Conservation (phyloP, 257 asterid genomes). For the Euphrasia confusa region DNA sequence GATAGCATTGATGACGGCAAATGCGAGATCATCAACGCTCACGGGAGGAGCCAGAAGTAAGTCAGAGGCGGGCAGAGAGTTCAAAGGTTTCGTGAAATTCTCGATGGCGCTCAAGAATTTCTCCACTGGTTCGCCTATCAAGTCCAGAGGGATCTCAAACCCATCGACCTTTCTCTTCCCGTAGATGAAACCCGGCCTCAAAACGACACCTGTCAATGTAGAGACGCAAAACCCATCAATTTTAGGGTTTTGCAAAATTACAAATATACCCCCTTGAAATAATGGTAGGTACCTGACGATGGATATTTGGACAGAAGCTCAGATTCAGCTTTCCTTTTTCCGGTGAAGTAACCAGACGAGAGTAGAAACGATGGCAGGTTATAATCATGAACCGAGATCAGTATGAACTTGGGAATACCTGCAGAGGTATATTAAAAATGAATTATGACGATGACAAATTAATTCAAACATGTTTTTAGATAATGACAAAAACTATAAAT, state of each 20-base stretch:
- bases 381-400: slow-evolving; percentile 96
- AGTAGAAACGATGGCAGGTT: slow-evolving; percentile 85
- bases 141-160: slow-evolving; percentile 80
- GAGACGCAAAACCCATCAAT: neutral
- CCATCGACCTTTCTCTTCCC: slow-evolving; percentile 87
- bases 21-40: slow-evolving; percentile 82
- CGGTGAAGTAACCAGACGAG: slow-evolving; percentile 71
- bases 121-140: slow-evolving; percentile 84
- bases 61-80: slow-evolving; percentile 87
- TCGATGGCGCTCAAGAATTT: slow-evolving; percentile 50
- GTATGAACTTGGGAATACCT: slow-evolving; percentile 86
- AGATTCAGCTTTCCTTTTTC: slow-evolving; percentile 97
- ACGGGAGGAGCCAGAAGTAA: slow-evolving; percentile 82
- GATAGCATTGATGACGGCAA: slow-evolving; percentile 69
- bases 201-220: slow-evolving; percentile 63
- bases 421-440: slow-evolving; percentile 25
- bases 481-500: no score
- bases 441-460: neutral
- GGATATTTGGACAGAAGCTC: slow-evolving; percentile 92
- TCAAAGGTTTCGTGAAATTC: slow-evolving; percentile 71
- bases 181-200: slow-evolving; percentile 86
- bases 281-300: slow-evolving; percentile 47
- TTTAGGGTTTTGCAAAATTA: neutral
- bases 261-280: neutral
- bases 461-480: no score